Evolutionary conservation across 768 basidiomycete species (phyloP).

Genomic region (Suillus alpinus): DNA sequence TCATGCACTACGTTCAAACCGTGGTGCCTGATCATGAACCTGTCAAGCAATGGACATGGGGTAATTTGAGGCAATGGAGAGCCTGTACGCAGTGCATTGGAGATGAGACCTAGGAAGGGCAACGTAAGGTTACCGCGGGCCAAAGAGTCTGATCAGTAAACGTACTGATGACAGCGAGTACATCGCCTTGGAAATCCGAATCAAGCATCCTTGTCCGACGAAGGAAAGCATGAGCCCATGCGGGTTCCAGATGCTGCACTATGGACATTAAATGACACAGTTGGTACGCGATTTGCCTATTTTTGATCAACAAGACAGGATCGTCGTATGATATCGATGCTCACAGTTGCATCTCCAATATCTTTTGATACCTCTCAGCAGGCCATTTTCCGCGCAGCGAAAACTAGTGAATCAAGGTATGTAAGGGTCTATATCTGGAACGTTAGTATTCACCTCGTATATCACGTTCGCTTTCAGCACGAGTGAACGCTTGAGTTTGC

Average conservation of each 20-base stretch:
- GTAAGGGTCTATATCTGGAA: background rate
- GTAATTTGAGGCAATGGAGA: slow-evolving; percentile 82
- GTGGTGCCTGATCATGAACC: slow-evolving; percentile 46
- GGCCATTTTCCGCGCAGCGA: slow-evolving; percentile 81
- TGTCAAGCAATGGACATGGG: slow-evolving; percentile 60
- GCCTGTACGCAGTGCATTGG: slow-evolving; percentile 71
- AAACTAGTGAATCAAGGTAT: slow-evolving; percentile 42
- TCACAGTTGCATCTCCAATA: slow-evolving; percentile 67
- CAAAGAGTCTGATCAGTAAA: background rate
- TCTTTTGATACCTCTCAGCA: slow-evolving; percentile 66
- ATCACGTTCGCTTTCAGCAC: slow-evolving; percentile 54
- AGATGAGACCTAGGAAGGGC: slow-evolving; percentile 59
- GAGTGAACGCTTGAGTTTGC: slow-evolving; percentile 65
- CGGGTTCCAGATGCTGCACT: slow-evolving; percentile 65
- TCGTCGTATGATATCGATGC: slow-evolving; percentile 15
- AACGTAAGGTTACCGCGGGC: background rate
- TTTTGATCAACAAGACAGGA: background rate
- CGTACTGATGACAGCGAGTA: slow-evolving; percentile 78
- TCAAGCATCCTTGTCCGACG: slow-evolving; percentile 73
- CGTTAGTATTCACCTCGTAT: slow-evolving; percentile 55
- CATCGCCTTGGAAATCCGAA: slow-evolving; percentile 79
- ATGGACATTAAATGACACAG: slow-evolving; percentile 75
- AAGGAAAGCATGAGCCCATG: slow-evolving; percentile 77
- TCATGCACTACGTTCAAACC: slow-evolving; percentile 67
- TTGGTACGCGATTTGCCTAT: slow-evolving; percentile 64